phyloP scores from a whole-genome alignment of 768 basidiomycete species.

The Tulasnella sp. region DNA sequence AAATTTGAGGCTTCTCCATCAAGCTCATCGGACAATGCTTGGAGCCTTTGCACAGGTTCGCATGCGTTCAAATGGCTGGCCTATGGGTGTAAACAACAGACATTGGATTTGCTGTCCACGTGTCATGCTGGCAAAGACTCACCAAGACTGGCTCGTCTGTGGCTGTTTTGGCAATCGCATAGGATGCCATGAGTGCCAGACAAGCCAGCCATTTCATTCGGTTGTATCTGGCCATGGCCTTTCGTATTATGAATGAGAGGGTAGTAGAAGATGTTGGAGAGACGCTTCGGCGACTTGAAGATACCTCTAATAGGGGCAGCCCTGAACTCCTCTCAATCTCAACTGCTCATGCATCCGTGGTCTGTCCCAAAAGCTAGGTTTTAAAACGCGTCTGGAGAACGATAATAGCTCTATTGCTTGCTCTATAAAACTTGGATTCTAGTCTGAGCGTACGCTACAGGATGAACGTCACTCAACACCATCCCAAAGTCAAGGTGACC shows the following conservation, averaged over 20 bases:
- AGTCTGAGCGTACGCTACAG: constrained; percentile 27
- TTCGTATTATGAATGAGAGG: too few relatives aligned
- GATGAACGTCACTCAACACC: constrained; percentile 73
- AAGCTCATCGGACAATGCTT: constrained; percentile 46
- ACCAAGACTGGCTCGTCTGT: not conserved
- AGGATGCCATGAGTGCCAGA: not conserved
- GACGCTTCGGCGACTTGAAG: too few relatives aligned
- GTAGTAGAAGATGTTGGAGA: too few relatives aligned
- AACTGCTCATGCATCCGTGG: too few relatives aligned
- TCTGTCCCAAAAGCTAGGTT: too few relatives aligned
- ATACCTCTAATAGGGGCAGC: too few relatives aligned
- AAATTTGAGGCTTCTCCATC: constrained; percentile 58
- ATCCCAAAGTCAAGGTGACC: constrained; percentile 66
- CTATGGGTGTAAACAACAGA: constrained; percentile 23
- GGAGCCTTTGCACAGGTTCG: constrained; percentile 36
- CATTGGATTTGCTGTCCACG: not conserved
- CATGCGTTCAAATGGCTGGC: constrained; percentile 37
- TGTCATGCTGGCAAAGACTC: not conserved
- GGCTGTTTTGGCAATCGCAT: not conserved
- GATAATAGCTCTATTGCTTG: too few relatives aligned
- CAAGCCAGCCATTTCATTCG: too few relatives aligned
- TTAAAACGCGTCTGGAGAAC: too few relatives aligned
- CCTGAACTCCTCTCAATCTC: too few relatives aligned
- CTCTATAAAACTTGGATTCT: too few relatives aligned
- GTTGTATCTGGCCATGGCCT: too few relatives aligned